Percentiles rank a stretch among this genome's conserved stretches.
phyloP scores from a whole-genome alignment of 306 rosid genomes.

The Rosa rugosa region DNA sequence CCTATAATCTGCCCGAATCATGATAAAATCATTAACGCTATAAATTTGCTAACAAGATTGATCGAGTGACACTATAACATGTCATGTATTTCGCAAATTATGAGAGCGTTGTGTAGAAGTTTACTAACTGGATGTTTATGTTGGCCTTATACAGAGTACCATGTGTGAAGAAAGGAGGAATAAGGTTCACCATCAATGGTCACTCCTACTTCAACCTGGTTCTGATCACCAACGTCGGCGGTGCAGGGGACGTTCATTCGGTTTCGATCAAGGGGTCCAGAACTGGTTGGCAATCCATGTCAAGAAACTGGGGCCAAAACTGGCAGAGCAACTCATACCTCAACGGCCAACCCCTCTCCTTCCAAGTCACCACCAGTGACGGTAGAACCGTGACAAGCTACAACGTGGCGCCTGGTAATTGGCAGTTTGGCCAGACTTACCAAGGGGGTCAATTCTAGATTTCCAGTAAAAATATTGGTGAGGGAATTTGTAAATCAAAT shows the following conservation, averaged over 20 bases:
- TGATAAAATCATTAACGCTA: no score
- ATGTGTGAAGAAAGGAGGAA: constrained; percentile 81
- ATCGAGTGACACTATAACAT: neutral
- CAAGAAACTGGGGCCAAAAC: constrained; percentile 92
- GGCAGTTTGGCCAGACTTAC: constrained; percentile 89
- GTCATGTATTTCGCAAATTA: neutral
- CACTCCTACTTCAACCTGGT: constrained; percentile 96
- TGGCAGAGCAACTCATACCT: constrained; percentile 91
- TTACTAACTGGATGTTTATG: neutral
- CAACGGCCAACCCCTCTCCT: constrained; percentile 76
- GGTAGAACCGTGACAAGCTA: constrained; percentile 62
- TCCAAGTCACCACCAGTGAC: constrained; percentile 85
- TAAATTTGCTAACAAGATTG: no score
- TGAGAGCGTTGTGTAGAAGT: neutral
- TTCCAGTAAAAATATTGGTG: neutral
- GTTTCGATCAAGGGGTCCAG: constrained; percentile 83
- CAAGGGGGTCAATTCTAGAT: constrained; percentile 65
- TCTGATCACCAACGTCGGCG: constrained; percentile 77
- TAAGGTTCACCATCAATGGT: constrained; percentile 85
- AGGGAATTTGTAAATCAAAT: neutral
- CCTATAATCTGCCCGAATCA: no score
- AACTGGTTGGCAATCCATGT: constrained; percentile 82
- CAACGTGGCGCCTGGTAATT: constrained; percentile 57
- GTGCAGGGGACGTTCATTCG: constrained; percentile 81
- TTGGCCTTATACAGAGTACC: constrained; percentile 57